Evolutionary conservation across 129 eudicot genomes (phyloP), one percentile per base, ranked within the genome.

Genomic region (Scalesia atractyloides): DNA sequence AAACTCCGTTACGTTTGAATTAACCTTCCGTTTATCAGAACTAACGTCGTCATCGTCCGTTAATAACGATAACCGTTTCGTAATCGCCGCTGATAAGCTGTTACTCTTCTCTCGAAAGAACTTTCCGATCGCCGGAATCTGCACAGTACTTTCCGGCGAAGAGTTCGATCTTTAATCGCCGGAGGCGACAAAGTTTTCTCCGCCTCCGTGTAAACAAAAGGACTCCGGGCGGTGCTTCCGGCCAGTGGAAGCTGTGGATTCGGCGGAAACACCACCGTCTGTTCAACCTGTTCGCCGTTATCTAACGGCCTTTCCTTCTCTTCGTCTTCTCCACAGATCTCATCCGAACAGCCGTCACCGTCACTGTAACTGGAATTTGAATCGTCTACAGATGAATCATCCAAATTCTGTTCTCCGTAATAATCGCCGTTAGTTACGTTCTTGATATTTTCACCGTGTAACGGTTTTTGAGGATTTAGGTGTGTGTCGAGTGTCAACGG

Each of bases 181-280:
- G 78, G 67, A 20, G 14, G 20, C 12, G 81, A 39, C 5, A 56
- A 47, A 3, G 63, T 43, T 22, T 50, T 56, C 22, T 62, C 60
- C 37, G 63, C n/a, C 63, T 63, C 79, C 64, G 67, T 24, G 18
- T 66, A 16, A 41, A 44, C 22, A 5, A 48, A 30, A 53, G 64
- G 1, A 82, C 48, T 6, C 89, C 96, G 10, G 85, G 81, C 7
- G 93, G 96, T 39, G 88, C 82, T 81, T 88, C 96, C 7, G 97
- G 97, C 58, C 67, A n/a, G 74, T 12, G 96, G 97, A 2, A 91
- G 86, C 75, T 73, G 82, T 12, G 86, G 85, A 68, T 82, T 69
- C 6, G 87, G 87, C 4, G 52, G 79, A 74, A 67, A 71, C 0
- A 87, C 73, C 58, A 24, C 18, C 5, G 41, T 43, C n/a, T 33